A percentile compares a stretch with the other conserved stretches of the same genome.
These are phyloP conservation scores for Mallotus japonicus DNA, from an alignment of 441 rosid genomes.

Conservation along the genomic window DNA sequence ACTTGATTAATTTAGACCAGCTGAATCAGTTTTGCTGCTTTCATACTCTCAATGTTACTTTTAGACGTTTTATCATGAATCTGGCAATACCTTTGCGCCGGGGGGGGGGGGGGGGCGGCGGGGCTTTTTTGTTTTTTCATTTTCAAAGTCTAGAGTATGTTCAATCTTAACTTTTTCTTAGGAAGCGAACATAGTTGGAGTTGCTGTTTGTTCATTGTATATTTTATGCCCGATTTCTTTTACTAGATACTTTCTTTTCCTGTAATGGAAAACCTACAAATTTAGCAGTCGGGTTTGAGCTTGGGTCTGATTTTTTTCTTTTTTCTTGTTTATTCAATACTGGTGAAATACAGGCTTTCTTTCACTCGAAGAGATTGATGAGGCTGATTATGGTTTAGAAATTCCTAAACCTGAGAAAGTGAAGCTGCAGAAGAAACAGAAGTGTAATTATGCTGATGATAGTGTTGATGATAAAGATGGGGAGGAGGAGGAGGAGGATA, in stretches of 20 bases:
- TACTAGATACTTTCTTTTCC: background rate
- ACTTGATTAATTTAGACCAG: background rate
- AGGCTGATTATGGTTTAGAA: slow-evolving; percentile 54
- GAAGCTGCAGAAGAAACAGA: slow-evolving; percentile 31
- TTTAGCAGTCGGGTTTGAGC: background rate
- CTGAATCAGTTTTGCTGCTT: background rate
- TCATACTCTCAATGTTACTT: no score
- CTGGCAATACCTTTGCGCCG: no score
- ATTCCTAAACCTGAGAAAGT: slow-evolving; percentile 39
- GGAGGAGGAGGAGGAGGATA: slow-evolving; percentile 2
- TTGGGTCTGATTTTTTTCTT: background rate
- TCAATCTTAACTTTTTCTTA: no score
- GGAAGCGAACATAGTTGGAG: no score
- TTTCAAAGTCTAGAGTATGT: no score
- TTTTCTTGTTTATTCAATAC: background rate
- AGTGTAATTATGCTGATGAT: slow-evolving; percentile 31
- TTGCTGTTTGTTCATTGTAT: background rate
- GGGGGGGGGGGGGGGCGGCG: no score
- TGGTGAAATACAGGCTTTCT: slow-evolving; percentile 57
- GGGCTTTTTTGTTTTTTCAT: no score
- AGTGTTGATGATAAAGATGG: background rate
- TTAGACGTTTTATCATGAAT: background rate
- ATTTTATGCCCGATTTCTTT: background rate
- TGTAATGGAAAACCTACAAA: no score
- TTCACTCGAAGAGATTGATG: slow-evolving; percentile 91